Conservation (phyloP, 2,329 filamentous ascomycete species). For the Epichloe baconii region DNA sequence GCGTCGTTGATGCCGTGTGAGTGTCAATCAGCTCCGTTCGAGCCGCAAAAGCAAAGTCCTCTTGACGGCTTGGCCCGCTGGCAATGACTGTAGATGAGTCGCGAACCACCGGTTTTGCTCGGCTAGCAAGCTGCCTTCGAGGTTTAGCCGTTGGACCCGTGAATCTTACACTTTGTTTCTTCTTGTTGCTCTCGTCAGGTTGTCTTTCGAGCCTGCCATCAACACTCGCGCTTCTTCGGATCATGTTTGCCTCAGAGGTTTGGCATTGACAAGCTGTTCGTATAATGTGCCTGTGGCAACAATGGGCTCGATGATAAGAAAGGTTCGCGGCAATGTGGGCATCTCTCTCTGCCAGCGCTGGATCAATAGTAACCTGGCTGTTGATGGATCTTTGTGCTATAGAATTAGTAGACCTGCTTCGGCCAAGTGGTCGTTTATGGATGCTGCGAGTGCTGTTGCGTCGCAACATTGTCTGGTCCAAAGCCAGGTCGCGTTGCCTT, state of each 20-base stretch:
- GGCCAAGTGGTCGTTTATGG: constrained; percentile 29
- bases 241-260: constrained; percentile 14
- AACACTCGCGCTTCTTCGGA: constrained; percentile 11
- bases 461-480: constrained; percentile 29
- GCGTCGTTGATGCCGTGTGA: neutral
- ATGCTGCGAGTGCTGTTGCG: constrained; percentile 32
- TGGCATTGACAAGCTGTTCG: constrained; percentile 1
- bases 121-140: constrained; percentile 16
- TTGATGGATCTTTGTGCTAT: constrained; percentile 26
- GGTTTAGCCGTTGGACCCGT: constrained; percentile 22
- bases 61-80: neutral
- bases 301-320: constrained; percentile 42
- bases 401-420: constrained; percentile 42
- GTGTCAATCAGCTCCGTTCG: neutral
- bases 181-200: constrained; percentile 7
- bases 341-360: constrained; percentile 38
- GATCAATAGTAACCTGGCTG: constrained; percentile 34
- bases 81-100: neutral
- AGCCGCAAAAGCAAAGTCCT: neutral
- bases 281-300: constrained; percentile 16
- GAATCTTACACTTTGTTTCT: constrained; percentile 44
- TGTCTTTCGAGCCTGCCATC: constrained; percentile 8
- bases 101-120: constrained; percentile 11
- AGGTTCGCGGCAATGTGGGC: constrained; percentile 49
- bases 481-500: neutral